Conservation (phyloP, 352 stramenopile species). For the Phytopythium aichiense region DNA sequence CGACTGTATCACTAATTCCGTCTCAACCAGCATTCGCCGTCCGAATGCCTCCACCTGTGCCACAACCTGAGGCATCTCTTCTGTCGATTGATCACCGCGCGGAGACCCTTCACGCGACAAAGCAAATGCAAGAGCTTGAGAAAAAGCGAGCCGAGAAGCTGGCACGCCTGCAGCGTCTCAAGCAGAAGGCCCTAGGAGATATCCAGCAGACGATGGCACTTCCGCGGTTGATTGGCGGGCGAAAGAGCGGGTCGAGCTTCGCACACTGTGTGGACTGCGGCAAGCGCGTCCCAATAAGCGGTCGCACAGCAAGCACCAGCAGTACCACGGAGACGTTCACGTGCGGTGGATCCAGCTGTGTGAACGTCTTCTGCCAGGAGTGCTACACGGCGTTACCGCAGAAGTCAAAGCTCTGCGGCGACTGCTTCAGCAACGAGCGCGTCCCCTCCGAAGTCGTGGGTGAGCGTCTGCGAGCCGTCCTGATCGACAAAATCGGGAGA, state of each 20-base stretch:
- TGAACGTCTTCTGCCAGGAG: constrained; percentile 47
- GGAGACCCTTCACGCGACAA: constrained; percentile 37
- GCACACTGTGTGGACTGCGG: constrained; percentile 61
- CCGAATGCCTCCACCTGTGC: not conserved
- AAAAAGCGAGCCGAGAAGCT: constrained; percentile 47
- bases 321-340: constrained; percentile 5
- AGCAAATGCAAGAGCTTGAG: constrained; percentile 55
- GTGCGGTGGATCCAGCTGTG: constrained; percentile 57
- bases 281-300: constrained; percentile 26
- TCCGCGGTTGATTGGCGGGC: constrained; percentile 68
- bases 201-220: constrained; percentile 39
- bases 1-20: not conserved
- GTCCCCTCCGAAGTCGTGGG: constrained; percentile 40
- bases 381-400: constrained; percentile 46
- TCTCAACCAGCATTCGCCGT: not conserved
- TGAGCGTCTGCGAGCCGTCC: constrained; percentile 47
- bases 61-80: not conserved
- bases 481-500: constrained; percentile 64
- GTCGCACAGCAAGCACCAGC: constrained; percentile 11
- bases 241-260: constrained; percentile 54
- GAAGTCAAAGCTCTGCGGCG: constrained; percentile 61
- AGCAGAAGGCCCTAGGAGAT: constrained; percentile 59
- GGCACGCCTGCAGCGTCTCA: constrained; percentile 38
- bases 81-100: not conserved
- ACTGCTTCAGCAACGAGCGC: constrained; percentile 71